Conservation (phyloP, 345 rosid genomes). For the Gossypium turneri region DNA sequence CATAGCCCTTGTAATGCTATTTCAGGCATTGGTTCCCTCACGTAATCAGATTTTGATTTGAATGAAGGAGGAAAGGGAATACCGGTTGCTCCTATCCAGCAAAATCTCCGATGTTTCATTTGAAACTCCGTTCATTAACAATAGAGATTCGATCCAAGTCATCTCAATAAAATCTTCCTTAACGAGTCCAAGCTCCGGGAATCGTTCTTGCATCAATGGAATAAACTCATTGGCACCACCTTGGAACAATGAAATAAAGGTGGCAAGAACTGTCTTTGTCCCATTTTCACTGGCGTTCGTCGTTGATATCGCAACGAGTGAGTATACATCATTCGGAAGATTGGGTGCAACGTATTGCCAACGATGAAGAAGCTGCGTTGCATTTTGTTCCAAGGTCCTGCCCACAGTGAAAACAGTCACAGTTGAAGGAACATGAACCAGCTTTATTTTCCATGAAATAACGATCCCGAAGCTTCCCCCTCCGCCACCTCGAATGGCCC, state of each 20-base stretch:
- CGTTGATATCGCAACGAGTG: too few relatives aligned
- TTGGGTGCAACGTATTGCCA: too few relatives aligned
- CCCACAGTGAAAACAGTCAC: too few relatives aligned
- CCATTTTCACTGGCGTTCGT: too few relatives aligned
- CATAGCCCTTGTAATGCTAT: neutral
- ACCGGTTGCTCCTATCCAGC: neutral
- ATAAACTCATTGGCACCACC: neutral
- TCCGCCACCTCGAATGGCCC: neutral
- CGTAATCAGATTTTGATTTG: slow-evolving; percentile 1
- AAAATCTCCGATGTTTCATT: neutral
- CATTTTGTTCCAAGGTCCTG: too few relatives aligned
- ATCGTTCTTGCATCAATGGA: neutral
- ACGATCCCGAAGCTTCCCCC: neutral
- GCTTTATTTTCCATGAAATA: neutral
- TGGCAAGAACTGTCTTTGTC: neutral
- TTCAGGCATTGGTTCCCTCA: neutral
- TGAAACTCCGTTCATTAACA: neutral
- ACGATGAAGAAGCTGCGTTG: too few relatives aligned
- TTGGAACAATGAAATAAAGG: neutral
- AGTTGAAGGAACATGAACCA: neutral
- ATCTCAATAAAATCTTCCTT: neutral
- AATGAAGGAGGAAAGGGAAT: neutral
- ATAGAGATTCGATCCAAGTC: neutral
- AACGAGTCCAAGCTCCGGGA: neutral
- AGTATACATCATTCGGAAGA: too few relatives aligned